Conservation (phyloP, 1,284 basidiomycete genomes). For the Rugosomyces carneus region DNA sequence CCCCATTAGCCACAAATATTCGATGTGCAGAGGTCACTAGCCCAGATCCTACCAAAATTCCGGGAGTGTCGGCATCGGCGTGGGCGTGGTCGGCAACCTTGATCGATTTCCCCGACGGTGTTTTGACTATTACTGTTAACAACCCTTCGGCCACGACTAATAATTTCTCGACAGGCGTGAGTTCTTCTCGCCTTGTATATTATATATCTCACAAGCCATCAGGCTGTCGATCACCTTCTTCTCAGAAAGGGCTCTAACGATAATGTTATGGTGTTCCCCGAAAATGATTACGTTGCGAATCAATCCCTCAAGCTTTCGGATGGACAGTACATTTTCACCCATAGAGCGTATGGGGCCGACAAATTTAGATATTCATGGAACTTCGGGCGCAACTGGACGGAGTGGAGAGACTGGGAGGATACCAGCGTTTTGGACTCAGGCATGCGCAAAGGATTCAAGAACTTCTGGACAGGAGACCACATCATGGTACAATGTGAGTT, state of each 20-base stretch:
- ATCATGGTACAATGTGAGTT: slow-evolving; percentile 79
- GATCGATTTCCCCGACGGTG: slow-evolving; percentile 70
- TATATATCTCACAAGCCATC: slow-evolving; percentile 15
- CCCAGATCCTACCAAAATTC: slow-evolving; percentile 40
- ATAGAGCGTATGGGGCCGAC: slow-evolving; percentile 83
- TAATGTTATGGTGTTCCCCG: slow-evolving; percentile 82
- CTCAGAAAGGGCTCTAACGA: slow-evolving; percentile 68
- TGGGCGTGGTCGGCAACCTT: slow-evolving; percentile 76
- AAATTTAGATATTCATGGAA: slow-evolving; percentile 81
- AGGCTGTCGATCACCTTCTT: slow-evolving; percentile 66
- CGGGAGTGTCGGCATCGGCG: slow-evolving; percentile 49
- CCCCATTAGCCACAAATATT: slow-evolving; percentile 47
- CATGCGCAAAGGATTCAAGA: slow-evolving; percentile 45
- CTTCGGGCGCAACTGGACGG: slow-evolving; percentile 81
- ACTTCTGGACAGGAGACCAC: slow-evolving; percentile 82
- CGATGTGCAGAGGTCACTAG: slow-evolving; percentile 42
- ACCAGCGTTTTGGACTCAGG: slow-evolving; percentile 57
- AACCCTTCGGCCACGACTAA: slow-evolving; percentile 44
- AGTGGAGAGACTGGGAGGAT: slow-evolving; percentile 74
- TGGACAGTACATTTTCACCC: slow-evolving; percentile 68
- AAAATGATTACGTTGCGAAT: slow-evolving; percentile 66
- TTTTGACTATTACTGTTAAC: slow-evolving; percentile 65
- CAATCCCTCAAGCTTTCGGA: slow-evolving; percentile 53
- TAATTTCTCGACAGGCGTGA: slow-evolving; percentile 48
- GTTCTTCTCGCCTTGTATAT: slow-evolving; percentile 19